These are phyloP conservation scores for Rhinocladiella similis DNA, from an alignment of 2,329 filamentous ascomycete genomes.

Conservation along the genomic window DNA sequence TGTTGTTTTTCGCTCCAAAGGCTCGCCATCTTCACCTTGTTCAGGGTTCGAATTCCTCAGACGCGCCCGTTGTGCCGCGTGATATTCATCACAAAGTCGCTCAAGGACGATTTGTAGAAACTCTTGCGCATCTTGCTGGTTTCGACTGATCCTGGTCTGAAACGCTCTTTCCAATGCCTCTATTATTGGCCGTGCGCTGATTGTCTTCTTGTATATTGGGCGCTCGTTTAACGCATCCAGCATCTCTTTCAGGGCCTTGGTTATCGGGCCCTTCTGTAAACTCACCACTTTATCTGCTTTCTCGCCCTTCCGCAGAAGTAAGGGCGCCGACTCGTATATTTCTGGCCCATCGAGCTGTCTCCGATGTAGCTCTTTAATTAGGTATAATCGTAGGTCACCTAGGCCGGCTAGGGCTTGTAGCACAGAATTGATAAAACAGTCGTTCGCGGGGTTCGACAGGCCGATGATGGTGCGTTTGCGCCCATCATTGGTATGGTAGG, in stretches of 20 bases:
- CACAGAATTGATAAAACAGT: constrained; percentile 95
- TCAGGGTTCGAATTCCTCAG: constrained; percentile 35
- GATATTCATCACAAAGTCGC: constrained; percentile 88
- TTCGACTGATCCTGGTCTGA: constrained; percentile 83
- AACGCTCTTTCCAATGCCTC: constrained; percentile 81
- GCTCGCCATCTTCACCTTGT: constrained; percentile 32
- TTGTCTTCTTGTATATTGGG: constrained; percentile 90
- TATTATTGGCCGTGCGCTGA: constrained; percentile 84
- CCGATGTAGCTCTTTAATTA: constrained; percentile 88
- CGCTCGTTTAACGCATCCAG: constrained; percentile 90
- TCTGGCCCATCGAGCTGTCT: constrained; percentile 74
- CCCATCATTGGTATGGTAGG: constrained; percentile 51
- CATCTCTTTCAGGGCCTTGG: constrained; percentile 85
- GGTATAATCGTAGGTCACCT: constrained; percentile 82
- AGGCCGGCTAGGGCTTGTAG: constrained; percentile 90
- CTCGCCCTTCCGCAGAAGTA: constrained; percentile 39
- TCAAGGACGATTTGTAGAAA: constrained; percentile 94
- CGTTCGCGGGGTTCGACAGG: constrained; percentile 86
- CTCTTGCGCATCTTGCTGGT: constrained; percentile 97
- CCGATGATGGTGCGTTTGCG: constrained; percentile 89
- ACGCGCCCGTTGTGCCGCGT: constrained; percentile 76
- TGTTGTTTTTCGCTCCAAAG: constrained; percentile 37
- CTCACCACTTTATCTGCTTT: constrained; percentile 53
- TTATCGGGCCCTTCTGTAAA: constrained; percentile 79
- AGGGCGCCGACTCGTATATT: constrained; percentile 66